Evolutionary conservation across 306 rosid species (phyloP).

Genomic region (Adenanthera pavonina): DNA sequence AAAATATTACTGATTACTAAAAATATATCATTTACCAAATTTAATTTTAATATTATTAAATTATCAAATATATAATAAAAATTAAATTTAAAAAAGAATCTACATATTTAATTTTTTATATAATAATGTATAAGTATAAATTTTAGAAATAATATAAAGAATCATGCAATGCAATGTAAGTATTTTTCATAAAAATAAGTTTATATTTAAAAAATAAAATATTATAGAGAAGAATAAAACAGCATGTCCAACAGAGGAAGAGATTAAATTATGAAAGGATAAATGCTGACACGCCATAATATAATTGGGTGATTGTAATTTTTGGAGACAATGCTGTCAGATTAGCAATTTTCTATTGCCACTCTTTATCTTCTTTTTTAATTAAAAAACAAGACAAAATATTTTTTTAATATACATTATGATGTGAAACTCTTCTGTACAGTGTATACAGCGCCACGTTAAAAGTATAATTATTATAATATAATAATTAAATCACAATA

Average conservation of each 20-base stretch:
- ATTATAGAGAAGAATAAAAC: conserved; percentile 45
- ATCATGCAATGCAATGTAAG: no score
- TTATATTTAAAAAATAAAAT: neutral
- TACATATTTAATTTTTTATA: no score
- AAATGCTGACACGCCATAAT: neutral
- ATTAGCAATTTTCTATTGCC: conserved; percentile 45
- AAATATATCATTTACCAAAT: neutral
- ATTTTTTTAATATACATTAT: conserved; percentile 42
- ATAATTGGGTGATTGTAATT: conserved; percentile 59
- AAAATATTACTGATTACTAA: neutral
- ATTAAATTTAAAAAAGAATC: no score
- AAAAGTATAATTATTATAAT: conserved; percentile 66
- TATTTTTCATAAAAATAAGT: neutral
- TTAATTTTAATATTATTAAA: neutral
- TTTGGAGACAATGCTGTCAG: conserved; percentile 73
- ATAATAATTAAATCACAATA: conserved; percentile 58
- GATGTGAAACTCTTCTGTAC: conserved; percentile 54
- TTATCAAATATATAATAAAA: neutral
- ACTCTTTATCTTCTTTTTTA: conserved; percentile 21
- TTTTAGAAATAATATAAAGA: no score
- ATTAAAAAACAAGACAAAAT: neutral
- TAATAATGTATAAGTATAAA: no score
- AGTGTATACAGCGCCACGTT: conserved; percentile 58
- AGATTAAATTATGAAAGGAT: conserved; percentile 43
- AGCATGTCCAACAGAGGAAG: conserved; percentile 42